Conservation (phyloP, 2,329 filamentous ascomycete species). For the Metarhizium robertsii region DNA sequence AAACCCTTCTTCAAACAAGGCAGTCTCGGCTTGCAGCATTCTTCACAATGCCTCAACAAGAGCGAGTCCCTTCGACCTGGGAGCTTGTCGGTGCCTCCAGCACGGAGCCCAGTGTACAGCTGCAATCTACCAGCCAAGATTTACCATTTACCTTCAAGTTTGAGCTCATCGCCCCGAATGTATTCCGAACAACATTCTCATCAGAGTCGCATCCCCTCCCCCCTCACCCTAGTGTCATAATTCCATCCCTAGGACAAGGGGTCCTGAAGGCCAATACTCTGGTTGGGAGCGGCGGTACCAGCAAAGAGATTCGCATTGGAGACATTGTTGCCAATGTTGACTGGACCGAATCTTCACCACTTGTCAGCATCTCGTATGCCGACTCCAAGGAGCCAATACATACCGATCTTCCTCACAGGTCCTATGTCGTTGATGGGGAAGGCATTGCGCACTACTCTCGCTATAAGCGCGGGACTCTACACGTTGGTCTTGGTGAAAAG, state of each 20-base stretch:
- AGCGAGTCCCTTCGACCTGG: constrained; percentile 20
- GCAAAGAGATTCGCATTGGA: constrained; percentile 34
- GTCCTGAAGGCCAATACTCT: neutral
- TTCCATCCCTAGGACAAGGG: constrained; percentile 22
- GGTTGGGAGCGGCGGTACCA: constrained; percentile 12
- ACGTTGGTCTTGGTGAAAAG: constrained; percentile 65
- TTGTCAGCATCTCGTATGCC: constrained; percentile 45
- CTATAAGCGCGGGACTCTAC: constrained; percentile 52
- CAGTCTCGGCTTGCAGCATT: neutral
- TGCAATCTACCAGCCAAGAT: constrained; percentile 14
- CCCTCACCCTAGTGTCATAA: constrained; percentile 50
- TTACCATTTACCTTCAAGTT: constrained; percentile 50
- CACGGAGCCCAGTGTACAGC: constrained; percentile 10
- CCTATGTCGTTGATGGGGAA: constrained; percentile 51
- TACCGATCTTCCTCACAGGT: constrained; percentile 53
- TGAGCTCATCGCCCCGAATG: constrained; percentile 48
- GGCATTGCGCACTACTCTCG: constrained; percentile 57
- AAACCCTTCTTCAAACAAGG: neutral
- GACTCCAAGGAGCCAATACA: constrained; percentile 42
- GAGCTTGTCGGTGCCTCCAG: constrained; percentile 20
- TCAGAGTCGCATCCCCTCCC: constrained; percentile 53
- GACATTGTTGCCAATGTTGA: constrained; percentile 45
- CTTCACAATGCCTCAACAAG: constrained; percentile 17
- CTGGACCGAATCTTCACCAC: constrained; percentile 44
- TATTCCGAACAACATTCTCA: constrained; percentile 61